Evolutionary conservation across 148 eudicot species (phyloP), one percentile per base, ranked within the genome.

Genomic region (Nyssa sinensis): DNA sequence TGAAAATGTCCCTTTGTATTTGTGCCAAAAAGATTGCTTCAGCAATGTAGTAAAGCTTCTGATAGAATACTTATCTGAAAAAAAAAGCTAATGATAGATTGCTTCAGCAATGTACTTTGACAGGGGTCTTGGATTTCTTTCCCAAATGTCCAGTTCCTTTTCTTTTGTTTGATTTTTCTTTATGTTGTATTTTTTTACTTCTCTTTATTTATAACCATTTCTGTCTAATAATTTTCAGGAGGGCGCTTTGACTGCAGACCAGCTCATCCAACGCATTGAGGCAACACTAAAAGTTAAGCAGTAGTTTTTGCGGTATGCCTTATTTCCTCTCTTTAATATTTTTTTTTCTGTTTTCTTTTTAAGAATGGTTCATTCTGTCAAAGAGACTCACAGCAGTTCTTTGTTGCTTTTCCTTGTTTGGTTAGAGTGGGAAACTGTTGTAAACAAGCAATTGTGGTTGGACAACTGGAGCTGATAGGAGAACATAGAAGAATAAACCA

Each of bases 251-350:
- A 53, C 80, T 64, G 86, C 82, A 23, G 86, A 83, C 16, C 84
- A 86, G 81, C 85, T 89, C 66, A 72, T 83, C 65, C 82, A 83
- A 70, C 86, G 93, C 62, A 79, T 89, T 13, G 93, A 89, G 79
- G 55, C 80, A 8, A 77, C 88, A 28, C 79, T 87, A 71, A 64
- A 81, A 67, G 87, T 86, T 72, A 85, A 81, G 80, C 82, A 82
- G 37, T 87, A 79, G 79, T 16, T 55, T 37, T 70, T 21, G 1
- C 13, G 59, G 73, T 72, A 44, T 62, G 63, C 14, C 25, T 21
- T 8, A 2, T 51, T 17, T 51, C 58, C 3, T 51, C 58, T 51
- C n/a, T 16, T 51, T n/a, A 51, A 51, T n/a, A 14, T 51, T 14
- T 10, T 58, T 55, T n/a, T 53, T 30, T 35, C 24, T 13, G 25